phyloP scores from a whole-genome alignment of 257 asterid genomes.

The Gentiana macrophylla region DNA sequence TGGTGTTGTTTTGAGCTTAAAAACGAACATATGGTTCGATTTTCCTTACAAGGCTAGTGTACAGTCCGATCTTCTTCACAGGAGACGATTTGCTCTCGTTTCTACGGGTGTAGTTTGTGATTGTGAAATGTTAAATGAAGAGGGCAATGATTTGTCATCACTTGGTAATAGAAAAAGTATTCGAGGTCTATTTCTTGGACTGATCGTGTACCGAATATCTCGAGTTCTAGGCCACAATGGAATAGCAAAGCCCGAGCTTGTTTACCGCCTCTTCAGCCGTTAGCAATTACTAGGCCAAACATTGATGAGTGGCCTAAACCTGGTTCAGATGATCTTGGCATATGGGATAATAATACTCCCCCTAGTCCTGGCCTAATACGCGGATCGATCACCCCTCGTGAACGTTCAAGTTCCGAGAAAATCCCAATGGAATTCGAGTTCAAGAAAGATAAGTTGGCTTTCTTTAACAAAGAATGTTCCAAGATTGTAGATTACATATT shows the following conservation, averaged over 20 bases:
- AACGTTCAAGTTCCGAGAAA: constrained; percentile 19
- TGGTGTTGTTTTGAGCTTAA: too few relatives aligned
- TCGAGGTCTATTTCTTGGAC: constrained; percentile 75
- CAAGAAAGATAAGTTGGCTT: constrained; percentile 69
- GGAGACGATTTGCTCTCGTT: constrained; percentile 16
- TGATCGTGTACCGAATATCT: constrained; percentile 41
- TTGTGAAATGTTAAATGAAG: constrained; percentile 36
- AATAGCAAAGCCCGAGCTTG: constrained; percentile 82
- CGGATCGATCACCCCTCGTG: constrained; percentile 41
- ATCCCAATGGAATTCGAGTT: constrained; percentile 49
- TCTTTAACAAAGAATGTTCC: constrained; percentile 84
- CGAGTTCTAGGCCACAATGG: constrained; percentile 54
- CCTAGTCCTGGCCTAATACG: constrained; percentile 64
- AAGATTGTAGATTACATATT: constrained; percentile 65
- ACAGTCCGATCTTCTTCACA: too few relatives aligned
- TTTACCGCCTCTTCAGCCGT: constrained; percentile 94
- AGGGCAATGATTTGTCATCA: constrained; percentile 41
- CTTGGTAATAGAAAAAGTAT: constrained; percentile 36
- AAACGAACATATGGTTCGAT: too few relatives aligned
- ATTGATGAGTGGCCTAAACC: constrained; percentile 86
- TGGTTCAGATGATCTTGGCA: constrained; percentile 87
- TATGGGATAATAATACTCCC: constrained; percentile 45
- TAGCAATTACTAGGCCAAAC: constrained; percentile 49
- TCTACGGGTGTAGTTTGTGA: constrained; percentile 24
- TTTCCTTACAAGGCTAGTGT: neutral